These are phyloP conservation scores for Monosporozyma solicola DNA, from an alignment of 805 yeast genomes.

Conservation along the genomic window DNA sequence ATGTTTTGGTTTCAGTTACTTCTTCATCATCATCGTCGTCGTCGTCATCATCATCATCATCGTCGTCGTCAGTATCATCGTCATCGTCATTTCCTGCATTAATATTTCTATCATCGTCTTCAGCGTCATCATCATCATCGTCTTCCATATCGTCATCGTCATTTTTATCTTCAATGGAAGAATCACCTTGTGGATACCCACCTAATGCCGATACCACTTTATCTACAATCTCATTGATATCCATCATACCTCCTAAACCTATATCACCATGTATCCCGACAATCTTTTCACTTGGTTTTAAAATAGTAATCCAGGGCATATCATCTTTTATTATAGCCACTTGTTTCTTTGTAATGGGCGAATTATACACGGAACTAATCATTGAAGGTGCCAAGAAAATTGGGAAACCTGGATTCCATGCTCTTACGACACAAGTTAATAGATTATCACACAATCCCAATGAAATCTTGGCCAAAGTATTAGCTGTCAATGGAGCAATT, in stretches of 20 bases:
- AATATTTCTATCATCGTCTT: slow-evolving; percentile 19
- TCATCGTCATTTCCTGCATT: slow-evolving; percentile 40
- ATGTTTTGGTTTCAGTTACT: background rate
- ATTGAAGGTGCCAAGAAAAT: slow-evolving; percentile 89
- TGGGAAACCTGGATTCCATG: slow-evolving; percentile 92
- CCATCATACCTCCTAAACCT: slow-evolving; percentile 99
- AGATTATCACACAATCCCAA: slow-evolving; percentile 89
- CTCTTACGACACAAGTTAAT: slow-evolving; percentile 81
- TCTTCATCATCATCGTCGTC: slow-evolving; percentile 31
- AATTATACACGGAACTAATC: slow-evolving; percentile 87
- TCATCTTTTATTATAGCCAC: slow-evolving; percentile 69
- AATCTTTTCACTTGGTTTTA: slow-evolving; percentile 91
- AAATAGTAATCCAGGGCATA: slow-evolving; percentile 91
- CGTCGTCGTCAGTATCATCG: slow-evolving; percentile 34
- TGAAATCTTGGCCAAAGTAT: slow-evolving; percentile 81
- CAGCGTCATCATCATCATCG: slow-evolving; percentile 26
- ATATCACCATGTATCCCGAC: slow-evolving; percentile 90
- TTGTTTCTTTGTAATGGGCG: slow-evolving; percentile 80
- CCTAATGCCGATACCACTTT: slow-evolving; percentile 65
- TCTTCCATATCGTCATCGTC: slow-evolving; percentile 35
- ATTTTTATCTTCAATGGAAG: slow-evolving; percentile 39
- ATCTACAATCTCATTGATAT: slow-evolving; percentile 89
- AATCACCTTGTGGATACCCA: slow-evolving; percentile 49
- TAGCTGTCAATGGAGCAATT: slow-evolving; percentile 92
- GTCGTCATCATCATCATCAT: slow-evolving; percentile 40